Evolutionary conservation across 192 early-diverging fungal genomes (phyloP), one percentile per base, ranked within the genome.

Genomic region (Backusella tarrabulga): DNA sequence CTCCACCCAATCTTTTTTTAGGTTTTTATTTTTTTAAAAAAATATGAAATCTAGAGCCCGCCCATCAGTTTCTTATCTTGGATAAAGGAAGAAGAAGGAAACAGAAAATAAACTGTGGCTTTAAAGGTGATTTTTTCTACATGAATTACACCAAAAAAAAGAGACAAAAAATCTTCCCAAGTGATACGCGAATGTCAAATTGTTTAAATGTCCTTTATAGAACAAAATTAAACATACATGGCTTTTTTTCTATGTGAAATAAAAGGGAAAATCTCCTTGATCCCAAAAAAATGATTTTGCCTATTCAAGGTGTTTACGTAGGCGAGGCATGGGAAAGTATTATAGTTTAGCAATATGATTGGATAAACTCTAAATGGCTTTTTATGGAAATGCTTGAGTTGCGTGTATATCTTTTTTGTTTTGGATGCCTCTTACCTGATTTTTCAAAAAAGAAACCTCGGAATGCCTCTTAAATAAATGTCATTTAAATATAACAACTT

Each of bases 231-330:
- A 8, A 60, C 12, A 29, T 63, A 63, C 56, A 63, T n/a, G 54
- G 54, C 6, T 11, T 29, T 63, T 63, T 63, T 63, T 63, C 56
- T 29, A 63, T 29, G 26, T 14, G 56, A 63, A 63, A 63, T 63
- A 63, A 63, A 63, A 63, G 56, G 56, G 56, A 63, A 63, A 63
- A 63, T 63, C 56, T 12, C 56, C 56, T 63, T 63, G 21, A 63
- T 29, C 26, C 56, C 26, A 63, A 63, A 63, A 50, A 50, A 29
- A 11, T 11, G 21, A 26, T 63, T 63, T 63, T 63, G 23, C 56
- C 56, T 63, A 63, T 63, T 63, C 56, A 63, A 63, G 56, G 12
- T 23, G 9, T 63, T 29, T 63, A 63, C 2, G 23, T 63, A 2
- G 2, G 23, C 6, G 19, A 63, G 23, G 26, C 26, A 63, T 63